These are phyloP conservation scores for Rubroboletus satanas DNA, from an alignment of 768 basidiomycete genomes.

Conservation along the genomic window DNA sequence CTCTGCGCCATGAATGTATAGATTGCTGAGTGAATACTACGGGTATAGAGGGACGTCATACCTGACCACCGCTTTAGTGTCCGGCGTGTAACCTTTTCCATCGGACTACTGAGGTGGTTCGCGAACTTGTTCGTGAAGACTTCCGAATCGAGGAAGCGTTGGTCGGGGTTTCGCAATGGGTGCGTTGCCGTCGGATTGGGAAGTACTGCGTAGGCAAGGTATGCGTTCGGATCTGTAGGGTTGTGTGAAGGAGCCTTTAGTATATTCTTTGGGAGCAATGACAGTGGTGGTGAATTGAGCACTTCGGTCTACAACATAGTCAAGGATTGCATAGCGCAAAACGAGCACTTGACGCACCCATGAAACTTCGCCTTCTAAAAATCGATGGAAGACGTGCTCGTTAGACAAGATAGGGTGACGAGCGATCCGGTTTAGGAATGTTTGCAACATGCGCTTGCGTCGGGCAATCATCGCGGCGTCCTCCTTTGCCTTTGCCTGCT, in stretches of 20 bases:
- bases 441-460: constrained; percentile 91
- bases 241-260: constrained; percentile 94
- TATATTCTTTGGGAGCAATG: constrained; percentile 90
- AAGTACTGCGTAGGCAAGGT: constrained; percentile 74
- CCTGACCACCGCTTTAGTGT: constrained; percentile 94
- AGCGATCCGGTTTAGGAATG: constrained; percentile 86
- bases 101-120: constrained; percentile 81
- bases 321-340: not conserved
- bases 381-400: constrained; percentile 94
- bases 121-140: constrained; percentile 95
- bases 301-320: constrained; percentile 69
- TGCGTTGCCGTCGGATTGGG: constrained; percentile 88
- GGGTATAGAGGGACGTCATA: constrained; percentile 32
- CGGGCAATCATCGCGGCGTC: constrained; percentile 88
- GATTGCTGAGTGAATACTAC: constrained; percentile 2
- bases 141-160: constrained; percentile 94
- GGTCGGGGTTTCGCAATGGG: constrained; percentile 89
- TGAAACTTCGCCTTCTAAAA: constrained; percentile 92
- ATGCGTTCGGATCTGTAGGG: constrained; percentile 75
- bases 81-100: constrained; percentile 95
- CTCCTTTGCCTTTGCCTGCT: constrained; percentile 95
- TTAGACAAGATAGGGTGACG: constrained; percentile 94
- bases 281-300: constrained; percentile 86
- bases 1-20: constrained; percentile 41
- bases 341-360: constrained; percentile 58